A percentile compares a stretch with the other conserved stretches of the same genome.
Conservation (phyloP, 2,329 filamentous ascomycete species). For the Hypoxylon sp. region DNA sequence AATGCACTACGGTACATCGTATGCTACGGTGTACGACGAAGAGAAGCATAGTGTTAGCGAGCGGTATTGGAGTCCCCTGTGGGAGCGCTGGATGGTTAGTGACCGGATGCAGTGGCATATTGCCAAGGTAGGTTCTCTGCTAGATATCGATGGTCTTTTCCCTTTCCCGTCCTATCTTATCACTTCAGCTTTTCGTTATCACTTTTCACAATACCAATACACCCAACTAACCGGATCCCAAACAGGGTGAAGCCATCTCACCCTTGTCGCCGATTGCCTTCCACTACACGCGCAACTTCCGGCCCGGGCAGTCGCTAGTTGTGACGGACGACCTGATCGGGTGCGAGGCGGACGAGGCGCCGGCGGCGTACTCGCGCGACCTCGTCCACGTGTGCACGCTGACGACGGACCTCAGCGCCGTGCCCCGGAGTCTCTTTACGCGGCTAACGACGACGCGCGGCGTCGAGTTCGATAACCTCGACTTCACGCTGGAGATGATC, state of each 20-base stretch:
- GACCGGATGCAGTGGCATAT: constrained; percentile 91
- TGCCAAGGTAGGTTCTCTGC: constrained; percentile 69
- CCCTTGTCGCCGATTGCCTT: constrained; percentile 81
- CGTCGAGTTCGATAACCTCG: constrained; percentile 83
- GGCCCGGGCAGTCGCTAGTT: constrained; percentile 78
- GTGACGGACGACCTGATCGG: constrained; percentile 86
- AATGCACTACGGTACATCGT: constrained; percentile 84
- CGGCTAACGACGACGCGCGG: constrained; percentile 81
- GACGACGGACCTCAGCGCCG: constrained; percentile 81
- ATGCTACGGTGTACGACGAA: constrained; percentile 84
- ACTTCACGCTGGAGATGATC: constrained; percentile 86
- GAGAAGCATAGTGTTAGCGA: constrained; percentile 78
- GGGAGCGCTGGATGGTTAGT: constrained; percentile 86
- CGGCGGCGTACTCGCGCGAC: constrained; percentile 68
- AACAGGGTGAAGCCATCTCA: constrained; percentile 77
- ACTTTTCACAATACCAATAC: constrained; percentile 1
- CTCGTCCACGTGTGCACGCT: constrained; percentile 81
- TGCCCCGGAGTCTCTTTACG: constrained; percentile 79
- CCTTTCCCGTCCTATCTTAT: not conserved
- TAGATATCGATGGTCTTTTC: not conserved
- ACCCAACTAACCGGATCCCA: not conserved
- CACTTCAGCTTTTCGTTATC: not conserved
- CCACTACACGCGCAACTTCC: constrained; percentile 88
- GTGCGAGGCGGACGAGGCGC: constrained; percentile 76
- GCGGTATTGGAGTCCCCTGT: constrained; percentile 82